Base-by-base conservation (phyloP, 768 basidiomycete genomes). In the Mycena leptocephala region DNA sequence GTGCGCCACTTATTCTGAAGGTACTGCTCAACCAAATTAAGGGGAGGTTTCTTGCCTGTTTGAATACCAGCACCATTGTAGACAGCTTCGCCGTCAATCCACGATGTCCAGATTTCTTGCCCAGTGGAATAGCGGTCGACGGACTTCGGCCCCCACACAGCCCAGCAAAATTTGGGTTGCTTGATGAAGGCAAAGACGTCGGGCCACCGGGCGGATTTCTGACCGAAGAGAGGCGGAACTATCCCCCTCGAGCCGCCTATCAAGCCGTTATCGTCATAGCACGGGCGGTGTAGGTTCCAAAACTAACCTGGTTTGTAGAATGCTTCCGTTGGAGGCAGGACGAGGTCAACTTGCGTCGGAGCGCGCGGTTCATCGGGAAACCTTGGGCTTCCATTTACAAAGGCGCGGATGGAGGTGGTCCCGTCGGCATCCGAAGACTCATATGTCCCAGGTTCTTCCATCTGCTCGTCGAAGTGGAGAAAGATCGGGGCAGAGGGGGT, bases 21-120 rank as follows among this genome's bases (percentile, higher is more conserved):
- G 28, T 77, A 62, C 24, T 76, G 41, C 56, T 85, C 82, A 9
- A 83, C 79, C 1, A 79, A 24, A 13, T 76, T 76, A 22, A 85
- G 68, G 2, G 82, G 83, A 16, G 80, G 84, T 41, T 83, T 81
- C 46, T 79, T 37, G 5, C 83, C 80, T 2, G 79, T 81, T 53
- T 82, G 80, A 28, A 53, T 48, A 10, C 78, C 78, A 0, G 74
- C 59, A 1, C 39, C 67, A 55, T 81, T 58, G 20, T 72, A 76
- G 6, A 56, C 5, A n/a, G n/a, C n/a, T n/a, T n/a, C n/a, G n/a
- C n/a, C n/a, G n/a, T n/a, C n/a, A n/a, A n/a, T n/a, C n/a, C n/a
- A n/a, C n/a, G n/a, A n/a, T n/a, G n/a, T n/a, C n/a, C n/a, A n/a
- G n/a, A n/a, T n/a, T n/a, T n/a, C n/a, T n/a, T n/a, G n/a, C n/a